Evolutionary conservation across 2,329 filamentous ascomycete species (phyloP), one percentile per base, ranked within the genome.

Genomic region (Neoascochyta sp.): DNA sequence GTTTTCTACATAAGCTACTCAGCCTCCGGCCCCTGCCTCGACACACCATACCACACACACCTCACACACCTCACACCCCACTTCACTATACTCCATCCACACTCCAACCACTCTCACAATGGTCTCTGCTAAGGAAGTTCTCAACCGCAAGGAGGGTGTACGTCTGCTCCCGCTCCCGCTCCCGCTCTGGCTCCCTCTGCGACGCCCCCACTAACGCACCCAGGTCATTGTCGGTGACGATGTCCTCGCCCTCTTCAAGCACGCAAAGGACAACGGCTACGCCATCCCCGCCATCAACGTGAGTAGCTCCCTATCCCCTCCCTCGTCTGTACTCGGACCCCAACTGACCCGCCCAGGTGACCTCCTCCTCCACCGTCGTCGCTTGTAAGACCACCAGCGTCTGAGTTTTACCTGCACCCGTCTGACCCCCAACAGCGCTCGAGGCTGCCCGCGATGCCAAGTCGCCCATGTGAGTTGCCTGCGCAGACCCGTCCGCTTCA

Each of bases 391-490:
- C 12, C n/a, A 8, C 18, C 24, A 9, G 24, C 19, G 4, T 18
- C 13, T n/a, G n/a, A n/a, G n/a, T n/a, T n/a, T 8, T 9, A 9
- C 12, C 9, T 22, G 16, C 8, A 12, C 4, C 20, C 19, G 14
- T 24, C 34, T 45, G 20, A 41, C 29, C 13, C 5, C 16, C 19
- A 15, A 81, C 87, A 55, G 72, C 86, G 32, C 87, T 98, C 54
- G 92, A 98, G 77, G 92, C 92, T 64, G 92, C 92, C 54, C 83
- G 87, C 58, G 89, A 96, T 68, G 74, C 80, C 64, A 94, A 94
- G 68, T 76, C 86, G 41, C 92, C 92, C 55, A 82, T 95, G n/a
- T n/a, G n/a, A n/a, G n/a, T n/a, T n/a, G n/a, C n/a, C n/a, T n/a
- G n/a, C n/a, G n/a, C n/a, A n/a, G n/a, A n/a, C n/a, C n/a, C n/a